These are phyloP conservation scores for Colletotrichum cereale DNA, from an alignment of 2,329 filamentous ascomycete genomes.

Conservation along the genomic window DNA sequence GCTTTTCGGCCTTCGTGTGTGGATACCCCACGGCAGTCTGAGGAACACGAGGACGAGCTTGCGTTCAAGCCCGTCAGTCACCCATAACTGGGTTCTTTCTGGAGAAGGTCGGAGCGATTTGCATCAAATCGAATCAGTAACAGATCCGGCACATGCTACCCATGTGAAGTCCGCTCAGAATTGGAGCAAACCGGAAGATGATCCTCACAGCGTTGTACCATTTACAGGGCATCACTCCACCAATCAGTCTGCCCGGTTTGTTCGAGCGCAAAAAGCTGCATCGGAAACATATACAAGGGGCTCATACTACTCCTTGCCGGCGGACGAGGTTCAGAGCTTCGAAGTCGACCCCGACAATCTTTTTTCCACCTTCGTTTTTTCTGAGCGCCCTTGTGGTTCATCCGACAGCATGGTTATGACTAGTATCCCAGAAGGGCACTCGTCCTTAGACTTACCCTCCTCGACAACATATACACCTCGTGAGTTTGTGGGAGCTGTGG, in stretches of 20 bases:
- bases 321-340: conserved; percentile 46
- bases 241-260: conserved; percentile 42
- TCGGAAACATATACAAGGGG: conserved; percentile 39
- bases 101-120: conserved; percentile 48
- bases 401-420: conserved; percentile 46
- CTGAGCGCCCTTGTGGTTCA: conserved; percentile 50
- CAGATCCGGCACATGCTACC: conserved; percentile 42
- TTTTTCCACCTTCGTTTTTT: conserved; percentile 51
- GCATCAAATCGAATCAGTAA: conserved; percentile 43
- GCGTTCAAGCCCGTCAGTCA: conserved; percentile 50
- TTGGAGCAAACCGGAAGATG: conserved; percentile 33
- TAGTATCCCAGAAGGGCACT: conserved; percentile 44
- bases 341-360: conserved; percentile 45
- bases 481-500: conserved; percentile 40
- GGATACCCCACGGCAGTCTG: conserved; percentile 47
- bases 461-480: conserved; percentile 36
- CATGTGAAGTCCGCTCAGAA: conserved; percentile 48
- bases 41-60: conserved; percentile 44
- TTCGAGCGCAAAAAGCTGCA: conserved; percentile 34
- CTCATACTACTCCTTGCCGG: conserved; percentile 47
- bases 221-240: conserved; percentile 43
- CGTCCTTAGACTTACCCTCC: conserved; percentile 39
- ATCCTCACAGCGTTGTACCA: conserved; percentile 42
- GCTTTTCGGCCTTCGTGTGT: conserved; percentile 51
- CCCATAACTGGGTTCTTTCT: conserved; percentile 51